Base-by-base conservation (phyloP, 2,329 filamentous ascomycete genomes). In the Neofusicoccum parvum region DNA sequence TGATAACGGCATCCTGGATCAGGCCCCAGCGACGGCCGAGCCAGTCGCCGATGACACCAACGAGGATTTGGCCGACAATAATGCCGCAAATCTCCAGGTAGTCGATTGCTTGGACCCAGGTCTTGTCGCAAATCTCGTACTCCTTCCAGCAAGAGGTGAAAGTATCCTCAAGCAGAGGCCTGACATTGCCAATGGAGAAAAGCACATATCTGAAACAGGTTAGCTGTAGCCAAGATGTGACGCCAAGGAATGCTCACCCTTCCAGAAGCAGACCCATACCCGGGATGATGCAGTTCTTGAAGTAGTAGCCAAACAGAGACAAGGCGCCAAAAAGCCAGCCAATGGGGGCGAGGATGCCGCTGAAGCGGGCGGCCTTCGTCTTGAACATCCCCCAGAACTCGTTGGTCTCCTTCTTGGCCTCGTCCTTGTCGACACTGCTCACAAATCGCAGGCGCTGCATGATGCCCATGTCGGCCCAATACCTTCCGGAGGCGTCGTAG, bases 41-140 rank as follows among this genome's bases (percentile, higher is more conserved):
- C 90, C 87, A 90, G 76, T 91, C 89, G 82, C 89, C 89, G 64
- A 91, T 81, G 79, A 96, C 82, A 79, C 94, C 94, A 69, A 98
- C 94, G 34, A 90, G 82, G 63, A 96, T 88, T 80, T 98, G 94
- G 72, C 94, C 94, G 69, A 94, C 87, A 81, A 98, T 98, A 80
- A 98, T 98, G 81, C 94, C 94, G 71, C 90, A 86, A 71, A 97
- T 93, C 76, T 98, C 94, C 56, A 98, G 88, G 74, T 97, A 97
- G 27, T 93, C 92, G 49, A 98, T 88, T 48, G 92, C 87, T 67
- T 90, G 86, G 41, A 94, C 81, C 94, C 94, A 97, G 70, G 92
- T 91, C 70, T 86, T 78, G 74, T 87, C 86, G 82, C 94, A 98
- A 34, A 86, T 88, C 3, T 83, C 78, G 67, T 85, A 78, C 0